Evolutionary conservation across 2,329 filamentous ascomycete species (phyloP).

Genomic region (Alternaria gansuensis): DNA sequence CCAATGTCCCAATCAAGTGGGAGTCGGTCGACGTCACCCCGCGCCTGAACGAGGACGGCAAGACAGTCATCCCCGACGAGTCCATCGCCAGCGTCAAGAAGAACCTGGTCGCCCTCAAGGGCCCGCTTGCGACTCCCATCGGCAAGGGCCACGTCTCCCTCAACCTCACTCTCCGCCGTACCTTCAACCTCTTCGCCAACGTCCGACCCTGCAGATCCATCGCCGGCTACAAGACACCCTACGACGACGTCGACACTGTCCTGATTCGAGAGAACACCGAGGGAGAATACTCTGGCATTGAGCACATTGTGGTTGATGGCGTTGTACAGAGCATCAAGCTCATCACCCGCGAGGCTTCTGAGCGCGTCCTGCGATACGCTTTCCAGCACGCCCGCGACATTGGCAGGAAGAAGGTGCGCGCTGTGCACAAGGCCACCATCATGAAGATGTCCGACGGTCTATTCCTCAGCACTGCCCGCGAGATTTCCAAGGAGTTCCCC

Average conservation of each 20-base stretch:
- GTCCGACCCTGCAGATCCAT: constrained; percentile 97
- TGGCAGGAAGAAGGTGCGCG: constrained; percentile 95
- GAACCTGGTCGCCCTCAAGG: constrained; percentile 98
- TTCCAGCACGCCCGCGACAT: constrained; percentile 97
- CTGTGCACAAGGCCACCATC: constrained; percentile 99
- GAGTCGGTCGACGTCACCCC: constrained; percentile 97
- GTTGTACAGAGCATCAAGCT: constrained; percentile 99
- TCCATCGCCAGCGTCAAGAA: constrained; percentile 92
- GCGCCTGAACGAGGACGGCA: constrained; percentile 90
- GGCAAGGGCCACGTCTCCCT: constrained; percentile 99
- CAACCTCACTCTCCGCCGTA: constrained; percentile 96
- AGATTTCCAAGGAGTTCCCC: constrained; percentile 94
- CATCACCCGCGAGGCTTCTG: constrained; percentile 92
- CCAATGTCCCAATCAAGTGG: constrained; percentile 95
- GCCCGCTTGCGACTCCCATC: constrained; percentile 95
- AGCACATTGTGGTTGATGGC: constrained; percentile 96
- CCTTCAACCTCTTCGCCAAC: constrained; percentile 99
- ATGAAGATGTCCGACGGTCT: constrained; percentile 99
- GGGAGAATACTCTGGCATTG: constrained; percentile 99
- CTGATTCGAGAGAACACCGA: constrained; percentile 99
- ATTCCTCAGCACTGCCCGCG: constrained; percentile 86
- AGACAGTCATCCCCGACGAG: constrained; percentile 90
- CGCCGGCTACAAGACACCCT: constrained; percentile 96
- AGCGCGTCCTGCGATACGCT: constrained; percentile 95
- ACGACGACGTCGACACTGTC: constrained; percentile 95